A percentile compares a stretch with the other conserved stretches of the same genome.
Evolutionary conservation across 768 basidiomycete species (phyloP).

Genomic region (Royoungia palumana): DNA sequence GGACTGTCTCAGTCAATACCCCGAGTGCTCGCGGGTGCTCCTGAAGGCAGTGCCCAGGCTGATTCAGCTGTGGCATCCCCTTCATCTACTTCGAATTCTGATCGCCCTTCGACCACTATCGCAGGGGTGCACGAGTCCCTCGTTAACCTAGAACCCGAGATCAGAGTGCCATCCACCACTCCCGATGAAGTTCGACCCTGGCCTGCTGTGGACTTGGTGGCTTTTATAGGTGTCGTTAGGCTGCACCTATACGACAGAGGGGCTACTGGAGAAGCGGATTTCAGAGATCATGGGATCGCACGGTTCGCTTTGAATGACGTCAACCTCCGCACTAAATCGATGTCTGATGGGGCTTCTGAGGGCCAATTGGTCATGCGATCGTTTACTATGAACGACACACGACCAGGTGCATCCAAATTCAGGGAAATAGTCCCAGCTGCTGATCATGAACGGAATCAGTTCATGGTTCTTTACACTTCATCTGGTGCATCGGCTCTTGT

Average conservation of each 20-base stretch:
- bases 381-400: conserved; percentile 87
- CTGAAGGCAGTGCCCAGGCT: conserved; percentile 39
- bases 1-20: conserved; percentile 66
- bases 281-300: conserved; percentile 80
- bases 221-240: conserved; percentile 68
- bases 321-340: conserved; percentile 72
- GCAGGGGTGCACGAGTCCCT: conserved; percentile 2
- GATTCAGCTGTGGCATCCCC: conserved; percentile 21
- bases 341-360: conserved; percentile 81
- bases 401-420: conserved; percentile 78
- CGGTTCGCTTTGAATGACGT: conserved; percentile 81
- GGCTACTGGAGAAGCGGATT: conserved; percentile 52
- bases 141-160: conserved; percentile 51
- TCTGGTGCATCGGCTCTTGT: conserved; percentile 68
- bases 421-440: conserved; percentile 94
- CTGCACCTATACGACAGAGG: conserved; percentile 80
- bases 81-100: conserved; percentile 9
- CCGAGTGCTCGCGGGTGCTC: conserved; percentile 50
- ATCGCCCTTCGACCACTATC: background rate
- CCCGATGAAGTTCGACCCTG: conserved; percentile 38
- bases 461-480: conserved; percentile 88
- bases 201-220: conserved; percentile 69
- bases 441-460: conserved; percentile 82
- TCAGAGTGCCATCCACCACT: conserved; percentile 35
- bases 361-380: conserved; percentile 87